A percentile compares a stretch with the other conserved stretches of the same genome.
phyloP scores from a whole-genome alignment of 2,329 filamentous ascomycete genomes.

The Aspergillus sp. region DNA sequence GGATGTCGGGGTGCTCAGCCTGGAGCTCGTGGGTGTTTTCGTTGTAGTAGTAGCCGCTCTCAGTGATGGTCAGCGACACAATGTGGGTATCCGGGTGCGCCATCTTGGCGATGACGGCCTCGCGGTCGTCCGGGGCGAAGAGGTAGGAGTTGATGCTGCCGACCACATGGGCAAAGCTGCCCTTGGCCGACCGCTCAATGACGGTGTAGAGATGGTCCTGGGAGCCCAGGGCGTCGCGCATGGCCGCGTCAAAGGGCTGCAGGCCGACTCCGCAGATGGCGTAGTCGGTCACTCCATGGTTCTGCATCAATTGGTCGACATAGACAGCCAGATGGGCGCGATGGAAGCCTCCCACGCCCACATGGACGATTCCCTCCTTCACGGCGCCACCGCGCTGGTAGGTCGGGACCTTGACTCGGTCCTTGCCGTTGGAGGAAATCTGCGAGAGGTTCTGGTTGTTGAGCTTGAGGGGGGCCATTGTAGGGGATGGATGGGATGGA shows the following conservation, averaged over 20 bases:
- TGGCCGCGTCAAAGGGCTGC: constrained; percentile 50
- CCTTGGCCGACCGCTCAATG: constrained; percentile 54
- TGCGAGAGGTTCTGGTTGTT: constrained; percentile 39
- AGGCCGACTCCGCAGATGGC: constrained; percentile 55
- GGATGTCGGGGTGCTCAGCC: constrained; percentile 50
- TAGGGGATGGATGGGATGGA: background rate
- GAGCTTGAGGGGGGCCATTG: constrained; percentile 36
- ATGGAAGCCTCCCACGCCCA: constrained; percentile 57
- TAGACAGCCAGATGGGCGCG: constrained; percentile 55
- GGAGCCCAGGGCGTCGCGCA: constrained; percentile 50
- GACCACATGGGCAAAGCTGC: constrained; percentile 49
- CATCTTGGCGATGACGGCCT: constrained; percentile 56
- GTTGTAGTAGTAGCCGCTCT: constrained; percentile 59
- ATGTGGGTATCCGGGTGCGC: constrained; percentile 55
- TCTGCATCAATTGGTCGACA: constrained; percentile 49
- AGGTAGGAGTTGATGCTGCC: constrained; percentile 56
- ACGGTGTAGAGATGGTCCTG: constrained; percentile 57
- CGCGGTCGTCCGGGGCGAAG: constrained; percentile 52
- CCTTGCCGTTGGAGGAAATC: constrained; percentile 29
- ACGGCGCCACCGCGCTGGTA: constrained; percentile 46
- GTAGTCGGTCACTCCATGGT: constrained; percentile 47
- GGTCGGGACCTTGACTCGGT: constrained; percentile 39
- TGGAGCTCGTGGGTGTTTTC: constrained; percentile 57
- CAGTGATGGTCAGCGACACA: constrained; percentile 56
- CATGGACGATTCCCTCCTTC: constrained; percentile 56